Conservation (phyloP, 495 filamentous ascomycete genomes). For the Penicillium silybi region DNA sequence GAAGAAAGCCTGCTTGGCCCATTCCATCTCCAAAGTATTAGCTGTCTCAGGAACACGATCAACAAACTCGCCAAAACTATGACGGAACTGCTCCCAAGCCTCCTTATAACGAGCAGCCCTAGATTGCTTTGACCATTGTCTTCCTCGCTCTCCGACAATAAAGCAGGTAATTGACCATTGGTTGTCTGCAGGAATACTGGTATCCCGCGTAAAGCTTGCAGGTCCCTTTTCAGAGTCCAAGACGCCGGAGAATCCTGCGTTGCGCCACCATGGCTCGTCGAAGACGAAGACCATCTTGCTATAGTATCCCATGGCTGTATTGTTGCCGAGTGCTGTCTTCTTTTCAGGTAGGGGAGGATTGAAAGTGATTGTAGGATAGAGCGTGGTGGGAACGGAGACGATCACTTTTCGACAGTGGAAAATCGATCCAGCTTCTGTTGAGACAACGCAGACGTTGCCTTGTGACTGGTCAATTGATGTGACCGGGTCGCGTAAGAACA, state of each 20-base stretch:
- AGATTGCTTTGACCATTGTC: slow-evolving; percentile 23
- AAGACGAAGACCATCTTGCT: slow-evolving; percentile 37
- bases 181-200: slow-evolving; percentile 21
- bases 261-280: slow-evolving; percentile 39
- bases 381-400: slow-evolving; percentile 30
- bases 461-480: slow-evolving; percentile 12
- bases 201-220: slow-evolving; percentile 33
- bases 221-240: slow-evolving; percentile 26
- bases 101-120: slow-evolving; percentile 6
- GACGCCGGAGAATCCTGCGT: slow-evolving; percentile 25
- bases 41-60: slow-evolving; percentile 4
- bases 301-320: slow-evolving; percentile 31
- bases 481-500: slow-evolving; percentile 10
- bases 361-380: slow-evolving; percentile 36
- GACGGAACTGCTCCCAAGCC: slow-evolving; percentile 8
- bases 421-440: slow-evolving; percentile 1
- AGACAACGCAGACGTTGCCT: slow-evolving; percentile 2
- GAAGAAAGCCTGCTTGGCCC: slow-evolving; percentile 24
- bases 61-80: slow-evolving; percentile 4
- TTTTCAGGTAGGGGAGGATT: slow-evolving; percentile 19
- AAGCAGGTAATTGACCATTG: slow-evolving; percentile 42
- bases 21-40: slow-evolving; percentile 23
- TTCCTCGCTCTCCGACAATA: slow-evolving; percentile 26
- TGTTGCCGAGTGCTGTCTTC: slow-evolving; percentile 12
- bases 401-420: slow-evolving; percentile 32